Evolutionary conservation across 1,139 yeast species (phyloP).

Genomic region (Saccharomycopsis hybrid): DNA sequence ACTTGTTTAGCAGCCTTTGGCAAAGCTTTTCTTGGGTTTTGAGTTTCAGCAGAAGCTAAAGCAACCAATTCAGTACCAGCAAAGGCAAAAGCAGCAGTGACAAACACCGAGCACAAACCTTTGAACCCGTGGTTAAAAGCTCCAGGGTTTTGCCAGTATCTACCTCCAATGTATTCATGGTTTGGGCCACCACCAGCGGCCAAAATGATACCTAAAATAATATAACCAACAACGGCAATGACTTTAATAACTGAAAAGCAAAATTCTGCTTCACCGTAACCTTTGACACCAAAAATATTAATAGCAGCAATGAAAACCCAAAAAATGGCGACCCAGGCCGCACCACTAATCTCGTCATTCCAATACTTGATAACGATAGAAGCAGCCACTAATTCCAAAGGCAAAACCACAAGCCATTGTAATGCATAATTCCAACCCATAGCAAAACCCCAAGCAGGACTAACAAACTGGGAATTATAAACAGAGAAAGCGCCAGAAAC

Average conservation of each 20-base stretch:
- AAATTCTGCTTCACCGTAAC: constrained; percentile 67
- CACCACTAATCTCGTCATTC: constrained; percentile 50
- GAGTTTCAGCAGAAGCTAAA: constrained; percentile 81
- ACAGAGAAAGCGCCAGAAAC: constrained; percentile 69
- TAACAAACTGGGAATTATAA: constrained; percentile 57
- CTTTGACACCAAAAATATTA: constrained; percentile 52
- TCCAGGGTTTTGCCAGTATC: constrained; percentile 53
- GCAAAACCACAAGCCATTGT: constrained; percentile 64
- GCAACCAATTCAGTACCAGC: constrained; percentile 74
- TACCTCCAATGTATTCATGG: constrained; percentile 50
- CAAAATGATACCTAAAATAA: constrained; percentile 61
- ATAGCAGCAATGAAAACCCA: constrained; percentile 49
- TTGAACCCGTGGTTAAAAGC: constrained; percentile 55
- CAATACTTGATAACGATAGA: constrained; percentile 63
- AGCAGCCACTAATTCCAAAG: constrained; percentile 67
- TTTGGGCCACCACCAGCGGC: constrained; percentile 52
- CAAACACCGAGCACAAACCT: constrained; percentile 47
- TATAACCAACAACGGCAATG: constrained; percentile 57
- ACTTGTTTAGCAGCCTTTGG: constrained; percentile 74
- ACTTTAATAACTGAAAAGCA: constrained; percentile 54
- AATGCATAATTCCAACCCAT: constrained; percentile 66
- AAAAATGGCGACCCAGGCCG: constrained; percentile 62
- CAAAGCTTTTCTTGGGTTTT: constrained; percentile 62
- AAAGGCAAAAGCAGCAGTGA: constrained; percentile 52
- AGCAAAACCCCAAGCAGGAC: constrained; percentile 71